These are phyloP conservation scores for Diplotaxis tenuifolia DNA, from an alignment of 345 rosid species.

Conservation along the genomic window DNA sequence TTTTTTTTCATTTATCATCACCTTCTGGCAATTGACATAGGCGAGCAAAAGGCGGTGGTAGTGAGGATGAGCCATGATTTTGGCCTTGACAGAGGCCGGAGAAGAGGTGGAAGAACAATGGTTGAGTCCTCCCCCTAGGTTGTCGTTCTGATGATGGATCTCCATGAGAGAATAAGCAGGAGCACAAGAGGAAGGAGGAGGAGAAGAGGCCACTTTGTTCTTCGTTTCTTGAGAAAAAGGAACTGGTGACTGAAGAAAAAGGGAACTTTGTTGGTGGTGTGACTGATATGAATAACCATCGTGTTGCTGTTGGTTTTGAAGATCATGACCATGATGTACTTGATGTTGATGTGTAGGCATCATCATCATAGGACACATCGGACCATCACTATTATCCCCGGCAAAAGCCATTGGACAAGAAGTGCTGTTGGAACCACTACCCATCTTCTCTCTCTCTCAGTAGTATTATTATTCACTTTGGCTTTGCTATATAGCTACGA, in stretches of 20 bases:
- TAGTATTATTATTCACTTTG: constrained; percentile 39
- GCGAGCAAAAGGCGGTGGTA: constrained; percentile 90
- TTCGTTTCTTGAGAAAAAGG: constrained; percentile 37
- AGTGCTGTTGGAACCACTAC: constrained; percentile 67
- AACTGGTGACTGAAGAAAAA: constrained; percentile 36
- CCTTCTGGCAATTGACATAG: constrained; percentile 95
- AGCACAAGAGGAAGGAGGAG: constrained; percentile 37
- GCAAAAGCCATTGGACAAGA: constrained; percentile 65
- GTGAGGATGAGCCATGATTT: constrained; percentile 98
- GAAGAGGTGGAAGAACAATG: constrained; percentile 2
- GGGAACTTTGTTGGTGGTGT: constrained; percentile 37
- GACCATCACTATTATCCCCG: constrained; percentile 64
- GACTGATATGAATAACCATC: constrained; percentile 42
- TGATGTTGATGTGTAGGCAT: constrained; percentile 48
- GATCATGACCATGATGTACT: constrained; percentile 36
- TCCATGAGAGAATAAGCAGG: constrained; percentile 70
- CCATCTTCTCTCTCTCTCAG: constrained; percentile 50
- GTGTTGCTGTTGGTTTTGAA: constrained; percentile 34
- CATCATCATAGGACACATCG: constrained; percentile 57
- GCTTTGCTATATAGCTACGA: constrained; percentile 42
- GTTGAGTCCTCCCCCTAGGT: constrained; percentile 13
- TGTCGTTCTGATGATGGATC: constrained; percentile 36
- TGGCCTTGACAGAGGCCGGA: constrained; percentile 60
- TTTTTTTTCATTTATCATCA: constrained; percentile 18
- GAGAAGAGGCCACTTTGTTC: constrained; percentile 35